phyloP scores from a whole-genome alignment of 31 red algal genomes.

The Asparagopsis taxiformis region DNA sequence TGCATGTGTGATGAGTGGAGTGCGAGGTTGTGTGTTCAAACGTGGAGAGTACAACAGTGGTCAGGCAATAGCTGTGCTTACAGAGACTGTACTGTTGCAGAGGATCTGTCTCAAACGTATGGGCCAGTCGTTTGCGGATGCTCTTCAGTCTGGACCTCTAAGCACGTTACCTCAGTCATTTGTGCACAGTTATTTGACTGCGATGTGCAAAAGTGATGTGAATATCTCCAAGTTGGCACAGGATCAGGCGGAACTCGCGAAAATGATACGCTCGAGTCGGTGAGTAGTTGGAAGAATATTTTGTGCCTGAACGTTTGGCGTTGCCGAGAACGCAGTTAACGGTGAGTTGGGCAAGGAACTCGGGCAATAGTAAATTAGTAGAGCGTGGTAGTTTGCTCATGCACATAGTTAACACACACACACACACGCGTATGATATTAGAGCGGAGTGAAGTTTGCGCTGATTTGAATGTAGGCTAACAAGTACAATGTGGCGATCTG shows the following conservation, averaged over 20 bases:
- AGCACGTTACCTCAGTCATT: slow-evolving; percentile 9
- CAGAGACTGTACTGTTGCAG: slow-evolving; percentile 44
- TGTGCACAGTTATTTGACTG: slow-evolving; percentile 23
- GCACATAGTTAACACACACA: no score
- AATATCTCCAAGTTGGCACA: slow-evolving; percentile 1
- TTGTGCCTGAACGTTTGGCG: no score
- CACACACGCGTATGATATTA: no score
- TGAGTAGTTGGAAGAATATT: no score
- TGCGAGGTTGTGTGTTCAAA: slow-evolving; percentile 47
- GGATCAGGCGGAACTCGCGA: slow-evolving; percentile 7
- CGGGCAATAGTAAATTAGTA: no score
- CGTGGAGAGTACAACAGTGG: slow-evolving; percentile 44
- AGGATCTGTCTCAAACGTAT: slow-evolving; percentile 14
- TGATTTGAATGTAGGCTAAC: no score
- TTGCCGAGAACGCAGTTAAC: no score
- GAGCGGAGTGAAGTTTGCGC: no score
- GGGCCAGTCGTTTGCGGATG: slow-evolving; percentile 24
- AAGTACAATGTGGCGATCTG: no score
- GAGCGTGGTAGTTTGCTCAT: no score
- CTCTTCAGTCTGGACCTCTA: slow-evolving; percentile 12
- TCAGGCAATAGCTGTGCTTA: slow-evolving; percentile 39
- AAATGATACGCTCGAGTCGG: slow-evolving; percentile 15
- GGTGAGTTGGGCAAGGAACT: no score
- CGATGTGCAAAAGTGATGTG: slow-evolving; percentile 7
- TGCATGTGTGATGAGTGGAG: slow-evolving; percentile 30